Base-by-base conservation (phyloP, 208 protist genomes). In the Spongospora subterranea region DNA sequence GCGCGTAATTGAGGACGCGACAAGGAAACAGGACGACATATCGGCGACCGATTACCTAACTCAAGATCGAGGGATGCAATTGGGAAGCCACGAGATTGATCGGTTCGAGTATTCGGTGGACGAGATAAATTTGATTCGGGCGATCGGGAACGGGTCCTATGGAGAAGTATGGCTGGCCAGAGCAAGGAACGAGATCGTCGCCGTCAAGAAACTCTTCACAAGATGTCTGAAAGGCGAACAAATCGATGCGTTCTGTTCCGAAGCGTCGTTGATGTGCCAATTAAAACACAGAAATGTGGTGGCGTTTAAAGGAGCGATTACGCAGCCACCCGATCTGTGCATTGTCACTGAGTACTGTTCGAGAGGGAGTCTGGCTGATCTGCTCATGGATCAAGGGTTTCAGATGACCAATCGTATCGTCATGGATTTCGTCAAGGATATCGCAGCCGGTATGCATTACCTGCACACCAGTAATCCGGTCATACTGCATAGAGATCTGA, bases 271-370 rank as follows among this genome's bases (percentile, higher is more conserved):
- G 45, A 60, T 76, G 90, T 77, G 77, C 88, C 50, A 46, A n/a
- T 54, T 95, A 17, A 40, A 93, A 24, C 94, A 95, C 53, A 94
- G 94, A 50, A 95, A 96, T 38, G 91, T 96, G 40, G 53, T 96
- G 0, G 53, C 94, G 88, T 96, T 95, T 94, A 95, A 96, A 93
- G 94, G 94, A 54, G 95, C 94, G 6, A 96, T 94, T 32, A 94
- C 90, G 0, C 54, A 94, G 89, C 94, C 94, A 39, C 90, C 46
- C 11, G 77, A 94, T 39, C 90, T 95, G 0, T 94, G 88, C 88
- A 93, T 95, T 24, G 93, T 95, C 32, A 95, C 92, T 24, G 94
- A 95, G 53, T 95, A 93, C 60, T 88, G 95, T 32, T 65, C 54
- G 1, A 46, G 90, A 41, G 94, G 94, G 29, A 91, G 46, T 32